These are phyloP conservation scores for Magnusiomyces ingens DNA, from an alignment of 1,139 yeast genomes.

Conservation along the genomic window DNA sequence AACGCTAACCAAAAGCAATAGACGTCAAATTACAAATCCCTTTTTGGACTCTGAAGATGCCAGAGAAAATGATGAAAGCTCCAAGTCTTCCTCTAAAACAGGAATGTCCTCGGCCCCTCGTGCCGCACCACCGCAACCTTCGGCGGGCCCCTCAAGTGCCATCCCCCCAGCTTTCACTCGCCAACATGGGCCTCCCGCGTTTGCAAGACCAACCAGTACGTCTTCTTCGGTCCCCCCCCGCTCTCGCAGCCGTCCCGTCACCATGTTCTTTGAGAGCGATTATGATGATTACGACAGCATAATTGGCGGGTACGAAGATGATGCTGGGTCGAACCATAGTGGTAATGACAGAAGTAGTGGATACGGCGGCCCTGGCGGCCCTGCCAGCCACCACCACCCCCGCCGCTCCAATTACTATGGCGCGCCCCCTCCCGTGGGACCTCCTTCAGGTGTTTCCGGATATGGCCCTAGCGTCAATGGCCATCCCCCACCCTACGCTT, in stretches of 20 bases:
- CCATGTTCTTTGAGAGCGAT: constrained; percentile 3
- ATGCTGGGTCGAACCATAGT: too few relatives aligned
- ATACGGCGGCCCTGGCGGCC: too few relatives aligned
- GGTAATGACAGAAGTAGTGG: too few relatives aligned
- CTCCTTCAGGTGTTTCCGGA: too few relatives aligned
- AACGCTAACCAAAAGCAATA: neutral
- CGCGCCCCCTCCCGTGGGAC: neutral
- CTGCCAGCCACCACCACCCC: too few relatives aligned
- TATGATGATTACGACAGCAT: constrained; percentile 6
- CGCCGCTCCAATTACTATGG: too few relatives aligned
- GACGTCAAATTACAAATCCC: constrained; percentile 12
- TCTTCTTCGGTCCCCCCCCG: constrained; percentile 5
- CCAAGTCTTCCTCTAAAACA: neutral
- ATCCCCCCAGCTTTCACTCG: neutral
- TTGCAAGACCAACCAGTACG: too few relatives aligned
- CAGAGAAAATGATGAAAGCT: neutral
- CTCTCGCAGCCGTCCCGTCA: constrained; percentile 8
- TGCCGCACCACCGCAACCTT: neutral
- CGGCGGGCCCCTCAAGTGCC: neutral
- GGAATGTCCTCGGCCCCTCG: too few relatives aligned
- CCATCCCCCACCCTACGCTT: too few relatives aligned
- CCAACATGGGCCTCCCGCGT: neutral
- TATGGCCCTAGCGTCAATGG: too few relatives aligned
- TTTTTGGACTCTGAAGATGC: constrained; percentile 10
- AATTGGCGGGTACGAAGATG: too few relatives aligned